A percentile compares a stretch with the other conserved stretches of the same genome.
Conservation (phyloP, 2,329 filamentous ascomycete genomes). For the Colletotrichum karsti region DNA sequence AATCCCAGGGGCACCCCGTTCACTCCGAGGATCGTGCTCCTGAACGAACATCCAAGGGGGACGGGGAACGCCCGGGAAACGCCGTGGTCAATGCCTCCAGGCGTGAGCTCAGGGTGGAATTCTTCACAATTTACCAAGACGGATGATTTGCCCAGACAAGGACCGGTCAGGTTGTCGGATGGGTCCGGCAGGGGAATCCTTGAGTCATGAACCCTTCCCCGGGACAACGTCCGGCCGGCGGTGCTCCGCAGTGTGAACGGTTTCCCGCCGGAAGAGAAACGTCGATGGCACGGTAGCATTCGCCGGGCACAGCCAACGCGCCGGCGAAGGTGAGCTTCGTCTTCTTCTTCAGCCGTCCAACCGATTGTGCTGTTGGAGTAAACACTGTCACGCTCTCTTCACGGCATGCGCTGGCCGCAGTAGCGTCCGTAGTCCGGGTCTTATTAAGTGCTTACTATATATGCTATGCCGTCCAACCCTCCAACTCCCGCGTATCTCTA, state of each 20-base stretch:
- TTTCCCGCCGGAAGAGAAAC: not conserved
- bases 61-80: not conserved
- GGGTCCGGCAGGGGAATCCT: not conserved
- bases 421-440: not conserved
- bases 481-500: not conserved
- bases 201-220: conserved; percentile 17
- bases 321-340: not conserved
- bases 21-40: not conserved
- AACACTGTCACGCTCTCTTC: not conserved
- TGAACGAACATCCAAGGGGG: not conserved
- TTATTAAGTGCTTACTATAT: conserved; percentile 12
- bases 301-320: conserved; percentile 6
- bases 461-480: not conserved
- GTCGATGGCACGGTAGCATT: conserved; percentile 15
- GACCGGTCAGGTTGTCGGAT: not conserved
- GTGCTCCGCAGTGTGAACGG: conserved; percentile 6
- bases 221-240: not conserved
- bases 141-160: conserved; percentile 8
- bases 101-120: not conserved
- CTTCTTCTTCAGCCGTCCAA: not conserved
- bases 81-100: not conserved
- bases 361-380: not conserved
- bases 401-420: not conserved
- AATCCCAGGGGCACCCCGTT: not conserved
- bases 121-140: not conserved